A percentile compares a stretch with the other conserved stretches of the same genome.
Conservation (phyloP, 2,329 filamentous ascomycete genomes). For the Aspergillus felis region DNA sequence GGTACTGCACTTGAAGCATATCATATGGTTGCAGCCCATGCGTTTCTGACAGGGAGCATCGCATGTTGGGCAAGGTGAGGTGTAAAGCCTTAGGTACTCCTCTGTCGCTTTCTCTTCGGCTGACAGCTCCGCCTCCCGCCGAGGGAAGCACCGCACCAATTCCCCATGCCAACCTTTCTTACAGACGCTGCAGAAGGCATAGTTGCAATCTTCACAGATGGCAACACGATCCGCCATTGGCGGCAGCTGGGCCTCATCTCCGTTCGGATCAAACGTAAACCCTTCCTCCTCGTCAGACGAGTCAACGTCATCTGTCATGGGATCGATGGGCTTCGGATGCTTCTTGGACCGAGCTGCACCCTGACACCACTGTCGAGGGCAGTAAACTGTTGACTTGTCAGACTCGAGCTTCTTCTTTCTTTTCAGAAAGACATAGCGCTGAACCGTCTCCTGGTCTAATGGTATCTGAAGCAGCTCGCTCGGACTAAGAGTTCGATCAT, state of each 20-base stretch:
- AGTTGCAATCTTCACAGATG: constrained; percentile 83
- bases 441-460: constrained; percentile 66
- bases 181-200: constrained; percentile 81
- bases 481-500: constrained; percentile 68
- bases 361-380: constrained; percentile 87
- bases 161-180: constrained; percentile 90
- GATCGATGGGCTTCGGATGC: constrained; percentile 66
- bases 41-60: constrained; percentile 81
- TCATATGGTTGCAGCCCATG: constrained; percentile 96
- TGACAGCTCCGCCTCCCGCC: constrained; percentile 64
- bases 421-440: constrained; percentile 83
- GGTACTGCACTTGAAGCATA: constrained; percentile 79
- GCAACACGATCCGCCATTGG: constrained; percentile 64
- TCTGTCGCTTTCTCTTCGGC: constrained; percentile 82
- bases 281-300: constrained; percentile 51
- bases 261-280: constrained; percentile 42
- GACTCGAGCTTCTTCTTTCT: constrained; percentile 90
- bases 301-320: constrained; percentile 51
- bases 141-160: constrained; percentile 66
- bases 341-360: constrained; percentile 75
- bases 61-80: constrained; percentile 86
- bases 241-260: constrained; percentile 40
- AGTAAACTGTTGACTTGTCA: constrained; percentile 89
- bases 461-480: constrained; percentile 79
- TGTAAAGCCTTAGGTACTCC: constrained; percentile 77